These are phyloP conservation scores for Tremellales sp. DNA, from an alignment of 1,284 basidiomycete genomes.

Conservation along the genomic window DNA sequence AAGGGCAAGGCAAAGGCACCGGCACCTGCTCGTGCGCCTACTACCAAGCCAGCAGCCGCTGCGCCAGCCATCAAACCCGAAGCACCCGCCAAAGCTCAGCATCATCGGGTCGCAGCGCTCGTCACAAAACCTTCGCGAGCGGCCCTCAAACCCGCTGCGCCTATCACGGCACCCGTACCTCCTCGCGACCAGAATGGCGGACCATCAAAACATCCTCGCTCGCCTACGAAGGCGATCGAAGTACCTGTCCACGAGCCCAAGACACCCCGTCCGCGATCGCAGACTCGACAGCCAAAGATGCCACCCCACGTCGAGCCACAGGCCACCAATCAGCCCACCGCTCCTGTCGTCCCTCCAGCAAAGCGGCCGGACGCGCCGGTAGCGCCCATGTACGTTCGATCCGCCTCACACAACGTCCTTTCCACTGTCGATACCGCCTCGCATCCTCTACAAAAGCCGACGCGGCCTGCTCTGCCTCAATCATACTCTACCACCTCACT, in stretches of 20 bases:
- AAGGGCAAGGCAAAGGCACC: constrained; percentile 11
- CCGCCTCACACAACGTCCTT: constrained; percentile 21
- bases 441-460: constrained; percentile 13
- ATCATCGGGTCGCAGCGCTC: constrained; percentile 14
- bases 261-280: no score
- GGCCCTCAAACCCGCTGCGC: constrained; percentile 1
- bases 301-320: no score
- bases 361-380: no score
- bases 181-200: no score
- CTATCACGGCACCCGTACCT: no score
- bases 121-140: constrained; percentile 5
- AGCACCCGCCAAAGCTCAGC: constrained; percentile 8
- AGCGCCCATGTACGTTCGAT: constrained; percentile 13
- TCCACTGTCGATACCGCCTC: constrained; percentile 5
- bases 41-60: constrained; percentile 1
- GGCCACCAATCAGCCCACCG: no score
- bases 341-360: no score
- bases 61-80: neutral
- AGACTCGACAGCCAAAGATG: no score
- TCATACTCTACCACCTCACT: constrained; percentile 15
- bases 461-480: constrained; percentile 16
- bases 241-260: no score
- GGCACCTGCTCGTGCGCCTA: neutral
- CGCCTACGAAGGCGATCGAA: no score
- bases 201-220: no score